Conservation (phyloP, 345 rosid species). For the Syzygium aromaticum region DNA sequence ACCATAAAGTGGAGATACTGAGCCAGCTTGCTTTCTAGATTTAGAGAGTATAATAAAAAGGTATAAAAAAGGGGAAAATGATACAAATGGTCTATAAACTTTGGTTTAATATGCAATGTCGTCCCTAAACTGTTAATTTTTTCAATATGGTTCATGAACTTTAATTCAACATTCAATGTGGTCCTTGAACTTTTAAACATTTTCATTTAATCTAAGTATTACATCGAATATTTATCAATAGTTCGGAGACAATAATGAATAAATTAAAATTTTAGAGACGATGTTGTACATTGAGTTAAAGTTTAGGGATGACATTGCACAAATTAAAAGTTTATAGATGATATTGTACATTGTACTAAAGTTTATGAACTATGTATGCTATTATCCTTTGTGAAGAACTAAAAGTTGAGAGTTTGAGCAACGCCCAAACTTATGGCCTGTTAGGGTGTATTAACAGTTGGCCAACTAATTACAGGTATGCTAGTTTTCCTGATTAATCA, state of each 20-base stretch:
- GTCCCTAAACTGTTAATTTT: neutral
- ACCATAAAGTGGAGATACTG: neutral
- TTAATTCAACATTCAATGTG: neutral
- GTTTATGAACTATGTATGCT: neutral
- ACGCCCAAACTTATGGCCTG: neutral
- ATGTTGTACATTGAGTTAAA: neutral
- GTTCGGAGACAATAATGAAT: fast-evolving
- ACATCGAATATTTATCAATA: neutral
- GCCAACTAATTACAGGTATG: neutral
- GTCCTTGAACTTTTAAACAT: neutral
- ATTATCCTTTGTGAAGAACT: neutral
- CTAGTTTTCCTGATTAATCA: neutral
- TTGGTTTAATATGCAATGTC: fast-evolving
- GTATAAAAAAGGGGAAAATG: too few species aligned
- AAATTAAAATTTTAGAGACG: neutral
- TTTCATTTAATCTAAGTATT: neutral
- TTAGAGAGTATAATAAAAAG: neutral
- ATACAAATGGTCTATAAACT: neutral
- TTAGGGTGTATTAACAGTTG: neutral
- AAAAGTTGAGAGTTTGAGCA: neutral
- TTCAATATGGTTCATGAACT: neutral
- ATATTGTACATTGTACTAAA: neutral
- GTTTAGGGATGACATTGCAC: neutral
- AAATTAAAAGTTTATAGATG: neutral
- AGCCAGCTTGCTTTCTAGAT: neutral